Percentiles rank a stretch among this genome's conserved stretches.
phyloP scores from a whole-genome alignment of 2,329 filamentous ascomycete species.

The Botrytis medusae region DNA sequence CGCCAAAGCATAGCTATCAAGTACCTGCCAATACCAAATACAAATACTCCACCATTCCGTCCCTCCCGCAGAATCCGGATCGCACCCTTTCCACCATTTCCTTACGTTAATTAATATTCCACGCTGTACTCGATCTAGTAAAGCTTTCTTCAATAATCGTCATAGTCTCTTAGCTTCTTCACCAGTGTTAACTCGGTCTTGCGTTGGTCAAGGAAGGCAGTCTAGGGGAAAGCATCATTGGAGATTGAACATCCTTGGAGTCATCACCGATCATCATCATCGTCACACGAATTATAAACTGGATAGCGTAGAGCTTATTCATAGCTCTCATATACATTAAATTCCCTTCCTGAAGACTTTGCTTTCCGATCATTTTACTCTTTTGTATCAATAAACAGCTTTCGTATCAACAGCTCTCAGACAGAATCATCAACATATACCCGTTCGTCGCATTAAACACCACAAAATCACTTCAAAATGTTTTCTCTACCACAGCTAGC shows the following conservation, averaged over 20 bases:
- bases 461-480: constrained; percentile 26
- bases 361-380: neutral
- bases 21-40: neutral
- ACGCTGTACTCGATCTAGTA: neutral
- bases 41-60: neutral
- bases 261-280: constrained; percentile 12
- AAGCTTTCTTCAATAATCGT: neutral
- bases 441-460: neutral
- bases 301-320: constrained; percentile 11
- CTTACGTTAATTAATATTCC: neutral
- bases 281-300: neutral
- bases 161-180: neutral
- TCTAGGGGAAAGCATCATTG: neutral
- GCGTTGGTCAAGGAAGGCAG: neutral
- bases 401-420: neutral
- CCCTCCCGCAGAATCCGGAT: constrained; percentile 1
- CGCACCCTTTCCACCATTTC: neutral
- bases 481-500: constrained; percentile 29
- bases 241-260: neutral
- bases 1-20: neutral
- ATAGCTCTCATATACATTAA: neutral
- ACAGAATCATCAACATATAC: too few relatives aligned
- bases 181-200: neutral
- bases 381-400: neutral
- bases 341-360: neutral